Base-by-base conservation (phyloP, 306 rosid genomes). In the Lathyrus tuberosus region DNA sequence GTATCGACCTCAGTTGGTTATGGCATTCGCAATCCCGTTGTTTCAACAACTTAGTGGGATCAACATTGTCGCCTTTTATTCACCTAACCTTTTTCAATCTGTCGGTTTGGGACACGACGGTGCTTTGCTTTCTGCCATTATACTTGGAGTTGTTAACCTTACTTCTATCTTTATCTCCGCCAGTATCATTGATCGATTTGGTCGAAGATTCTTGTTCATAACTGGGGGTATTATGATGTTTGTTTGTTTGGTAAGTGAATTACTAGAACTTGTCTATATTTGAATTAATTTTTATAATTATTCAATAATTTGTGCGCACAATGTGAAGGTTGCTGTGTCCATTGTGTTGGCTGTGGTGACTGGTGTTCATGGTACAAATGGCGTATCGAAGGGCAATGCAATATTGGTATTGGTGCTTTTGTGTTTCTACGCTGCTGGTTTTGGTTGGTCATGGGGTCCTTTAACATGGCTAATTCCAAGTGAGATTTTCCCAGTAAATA, bases 401-500 rank as follows among this genome's bases (percentile, higher is more conserved):
- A 53, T 53, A 20, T 53, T 53, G 33, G 59, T 53, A 20, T 53
- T 53, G 59, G 59, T 53, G 30, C 53, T 87, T 6, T 43, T 90
- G 65, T 84, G 91, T 44, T 2, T 69, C 0, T 87, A 87, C 37
- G 16, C 86, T 3, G 89, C 83, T 1, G 96, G 95, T n/a, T 90
- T 87, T 58, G 96, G 91, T 15, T 87, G 86, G 88, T 90, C 96
- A 3, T 86, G 96, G 96, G 89, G 90, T 0, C 91, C 94, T 28
- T 72, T 90, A 2, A 52, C 72, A 4, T 90, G 91, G 91, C 83
- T 90, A 7, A 68, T 87, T 65, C 89, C 96, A 6, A 90, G 88
- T 76, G 95, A 90, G 26, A 90, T 90, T n/a, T 90, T 82, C 38
- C 96, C 96, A 1, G 37, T 73, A 37, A 83, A 79, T 33, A 82